Base-by-base conservation (phyloP, 78 protist species). In the Isochrysis galbana region DNA sequence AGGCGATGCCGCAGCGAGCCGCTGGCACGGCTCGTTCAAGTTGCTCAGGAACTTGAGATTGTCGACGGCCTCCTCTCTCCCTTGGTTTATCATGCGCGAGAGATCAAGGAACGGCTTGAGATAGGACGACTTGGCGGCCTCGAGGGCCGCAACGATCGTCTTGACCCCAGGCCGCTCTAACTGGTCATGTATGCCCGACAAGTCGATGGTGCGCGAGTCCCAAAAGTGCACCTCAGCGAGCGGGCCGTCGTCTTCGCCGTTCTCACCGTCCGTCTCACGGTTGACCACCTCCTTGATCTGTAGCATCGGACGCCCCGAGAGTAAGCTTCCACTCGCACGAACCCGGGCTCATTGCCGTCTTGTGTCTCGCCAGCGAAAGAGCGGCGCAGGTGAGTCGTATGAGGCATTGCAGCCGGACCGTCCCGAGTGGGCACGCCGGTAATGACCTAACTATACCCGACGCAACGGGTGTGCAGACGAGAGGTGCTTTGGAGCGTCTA, bases 181-280 rank as follows among this genome's bases (percentile, higher is more conserved):
- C 93, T 98, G 99, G 11, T 88, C 51, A 32, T 32, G 47, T 41
- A 97, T 91, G 34, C 95, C 77, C 1, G 41, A 25, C 45, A 97
- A 91, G 55, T 97, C 97, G 38, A 21, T 39, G 0, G 95, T 46
- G 17, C 98, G 90, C 22, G 34, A 29, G 2, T 39, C 25, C 98
- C 98, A 97, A 32, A 92, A 96, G 39, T 61, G 93, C n/a, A 97
- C 93, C 90, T 96, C 98, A 1, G 93, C 96, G 23, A 95, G 94
- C 2, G 98, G 98, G 14, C 98, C 97, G 2, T 21, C 93, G 69
- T 55, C 67, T 1, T 94, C 95, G 36, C 1, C 38, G 1, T 42
- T 22, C 39, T 93, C 96, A 38, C 72, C 78, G 23, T 82, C 41
- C 67, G 94, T 94, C 54, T 90, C 78, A 25, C 90, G 91, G 48